A percentile compares a stretch with the other conserved stretches of the same genome.
Conservation (phyloP, 371 early-diverging fungal genomes). For the Smittium mucronatum region DNA sequence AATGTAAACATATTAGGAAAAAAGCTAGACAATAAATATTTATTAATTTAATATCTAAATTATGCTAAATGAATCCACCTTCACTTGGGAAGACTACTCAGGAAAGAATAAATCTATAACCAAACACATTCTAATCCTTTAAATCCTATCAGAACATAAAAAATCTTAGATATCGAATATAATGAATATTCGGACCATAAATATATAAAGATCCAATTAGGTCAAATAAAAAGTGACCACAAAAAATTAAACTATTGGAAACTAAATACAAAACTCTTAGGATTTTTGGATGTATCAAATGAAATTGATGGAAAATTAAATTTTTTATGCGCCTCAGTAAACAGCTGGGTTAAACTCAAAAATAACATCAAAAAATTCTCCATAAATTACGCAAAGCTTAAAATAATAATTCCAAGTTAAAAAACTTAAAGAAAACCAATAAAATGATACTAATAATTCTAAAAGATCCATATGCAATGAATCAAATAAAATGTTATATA, state of each 20-base stretch:
- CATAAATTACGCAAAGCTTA: no score
- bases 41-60: background rate
- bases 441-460: background rate
- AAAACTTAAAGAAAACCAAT: background rate
- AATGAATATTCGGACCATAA: conserved; percentile 8
- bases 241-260: conserved; percentile 1
- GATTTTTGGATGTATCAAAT: background rate
- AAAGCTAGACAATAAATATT: background rate
- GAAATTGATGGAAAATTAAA: background rate
- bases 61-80: background rate
- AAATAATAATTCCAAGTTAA: background rate
- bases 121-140: background rate
- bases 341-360: background rate
- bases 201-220: background rate
- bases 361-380: background rate
- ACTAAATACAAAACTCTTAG: background rate
- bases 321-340: background rate
- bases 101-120: conserved; percentile 5
- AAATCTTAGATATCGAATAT: background rate
- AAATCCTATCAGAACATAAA: background rate
- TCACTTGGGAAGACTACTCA: background rate
- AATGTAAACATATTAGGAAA: background rate
- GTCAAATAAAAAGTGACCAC: background rate
- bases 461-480: background rate
- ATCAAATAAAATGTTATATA: background rate